Evolutionary conservation across 192 early-diverging fungal species (phyloP), one percentile per base, ranked within the genome.

Genomic region (Rhizophlyctis rosea): DNA sequence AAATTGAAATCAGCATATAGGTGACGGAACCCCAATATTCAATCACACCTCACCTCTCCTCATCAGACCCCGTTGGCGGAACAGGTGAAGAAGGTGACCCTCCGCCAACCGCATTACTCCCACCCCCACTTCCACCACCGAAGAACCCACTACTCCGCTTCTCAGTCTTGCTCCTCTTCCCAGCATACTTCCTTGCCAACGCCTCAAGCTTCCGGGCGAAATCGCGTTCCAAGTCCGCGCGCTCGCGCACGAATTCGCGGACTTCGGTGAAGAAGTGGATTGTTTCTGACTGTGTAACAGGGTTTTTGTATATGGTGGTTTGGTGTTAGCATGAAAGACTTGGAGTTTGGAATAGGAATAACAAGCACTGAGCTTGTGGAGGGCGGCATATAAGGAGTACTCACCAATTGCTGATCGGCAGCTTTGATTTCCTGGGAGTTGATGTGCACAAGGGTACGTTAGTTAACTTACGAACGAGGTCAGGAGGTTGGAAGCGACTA

Each of bases 231-330:
- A 90, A 73, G 24, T 82, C 82, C 24, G 83, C 79, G 9, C 81
- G 75, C 23, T 91, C 90, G 53, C 80, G 81, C 30, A 86, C 65
- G 69, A 88, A 90, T 48, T 84, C 86, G 23, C 84, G 77, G 50
- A 91, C 83, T 39, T 91, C 87, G 47, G 65, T 54, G 25, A 88
- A 51, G 49, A 88, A 89, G 5, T 76, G 71, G 35, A 90, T 79
- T 4, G 80, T 76, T 25, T 82, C 76, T 24, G 25, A 29, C 72
- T 74, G 57, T 24, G 59, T 18, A 13, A 25, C 59, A 16, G 44
- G 18, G 18, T 4, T 54, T 3, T 53, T 5, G 39, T 13, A 44
- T 44, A 18, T 13, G 18, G 7, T 7, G 39, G 39, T 44, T 13
- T 44, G 9, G 9, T 44, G 7, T 44, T 44, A 44, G 39, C 39